These are phyloP conservation scores for Tricladium varicosporioides DNA, from an alignment of 2,329 filamentous ascomycete genomes.

Conservation along the genomic window DNA sequence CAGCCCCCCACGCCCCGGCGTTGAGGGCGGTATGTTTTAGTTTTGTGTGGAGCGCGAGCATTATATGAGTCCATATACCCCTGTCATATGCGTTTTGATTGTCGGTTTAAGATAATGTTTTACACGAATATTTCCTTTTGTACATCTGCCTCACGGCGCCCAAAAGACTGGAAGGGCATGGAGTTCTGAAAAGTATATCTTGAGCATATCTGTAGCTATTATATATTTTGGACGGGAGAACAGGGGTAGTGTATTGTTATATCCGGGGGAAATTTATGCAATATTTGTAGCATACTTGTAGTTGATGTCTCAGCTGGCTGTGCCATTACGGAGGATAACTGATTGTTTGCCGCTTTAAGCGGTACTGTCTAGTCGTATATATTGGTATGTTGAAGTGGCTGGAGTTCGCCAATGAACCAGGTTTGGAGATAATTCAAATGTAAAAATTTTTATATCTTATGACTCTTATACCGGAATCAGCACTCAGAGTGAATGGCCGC, in stretches of 20 bases:
- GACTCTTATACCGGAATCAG: too few relatives aligned
- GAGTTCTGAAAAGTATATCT: slow-evolving; percentile 19
- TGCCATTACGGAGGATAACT: slow-evolving; percentile 10
- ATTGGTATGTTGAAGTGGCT: not conserved
- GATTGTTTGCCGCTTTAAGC: not conserved
- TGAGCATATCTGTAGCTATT: not conserved
- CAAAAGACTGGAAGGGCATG: slow-evolving; percentile 22
- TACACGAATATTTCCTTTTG: slow-evolving; percentile 24
- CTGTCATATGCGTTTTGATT: slow-evolving; percentile 17
- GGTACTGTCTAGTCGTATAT: not conserved
- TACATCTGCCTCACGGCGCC: slow-evolving; percentile 21
- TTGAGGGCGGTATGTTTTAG: slow-evolving; percentile 34
- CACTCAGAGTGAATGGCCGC: too few relatives aligned
- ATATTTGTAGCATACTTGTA: slow-evolving; percentile 12
- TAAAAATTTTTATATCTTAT: not conserved
- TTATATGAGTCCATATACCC: slow-evolving; percentile 22
- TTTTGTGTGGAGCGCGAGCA: slow-evolving; percentile 5
- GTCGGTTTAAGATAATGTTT: slow-evolving; percentile 27
- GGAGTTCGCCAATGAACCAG: not conserved
- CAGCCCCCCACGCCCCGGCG: slow-evolving; percentile 18
- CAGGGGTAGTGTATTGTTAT: too few relatives aligned
- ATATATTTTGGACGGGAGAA: not conserved
- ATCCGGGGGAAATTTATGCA: not conserved
- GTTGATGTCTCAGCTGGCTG: slow-evolving; percentile 28
- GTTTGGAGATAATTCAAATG: not conserved